Evolutionary conservation across 1,284 basidiomycete genomes (phyloP).

Genomic region (Abortiporus biennis): DNA sequence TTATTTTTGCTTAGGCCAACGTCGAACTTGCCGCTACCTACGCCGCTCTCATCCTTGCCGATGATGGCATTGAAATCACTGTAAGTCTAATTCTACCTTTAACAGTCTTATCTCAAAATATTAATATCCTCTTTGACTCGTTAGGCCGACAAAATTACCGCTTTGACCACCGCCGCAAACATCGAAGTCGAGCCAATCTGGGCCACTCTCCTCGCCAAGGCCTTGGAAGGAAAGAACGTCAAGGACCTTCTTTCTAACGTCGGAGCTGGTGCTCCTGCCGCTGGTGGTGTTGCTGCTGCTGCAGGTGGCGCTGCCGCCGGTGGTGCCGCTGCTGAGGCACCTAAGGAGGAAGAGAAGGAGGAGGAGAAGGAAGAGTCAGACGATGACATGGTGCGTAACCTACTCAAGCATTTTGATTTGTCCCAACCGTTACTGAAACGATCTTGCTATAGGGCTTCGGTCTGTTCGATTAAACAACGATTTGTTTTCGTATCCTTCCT

Average conservation of each 20-base stretch:
- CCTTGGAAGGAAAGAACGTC: conserved; percentile 96
- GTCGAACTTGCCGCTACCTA: conserved; percentile 84
- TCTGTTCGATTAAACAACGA: conserved; percentile 3
- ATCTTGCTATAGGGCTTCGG: conserved; percentile 3
- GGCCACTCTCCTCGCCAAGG: conserved; percentile 95
- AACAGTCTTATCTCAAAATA: not conserved
- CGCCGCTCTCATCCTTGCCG: conserved; percentile 94
- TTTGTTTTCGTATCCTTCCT: conserved; percentile 1
- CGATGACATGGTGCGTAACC: conserved; percentile 33
- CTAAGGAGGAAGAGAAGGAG: conserved; percentile 70
- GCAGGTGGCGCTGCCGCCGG: conserved; percentile 52
- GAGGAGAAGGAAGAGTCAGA: conserved; percentile 88
- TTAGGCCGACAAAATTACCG: conserved; percentile 87
- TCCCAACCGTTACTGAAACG: not conserved
- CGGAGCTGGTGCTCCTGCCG: conserved; percentile 78
- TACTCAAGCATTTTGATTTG: not conserved
- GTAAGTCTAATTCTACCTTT: conserved; percentile 50
- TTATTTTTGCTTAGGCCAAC: conserved; percentile 50
- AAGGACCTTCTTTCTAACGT: conserved; percentile 94
- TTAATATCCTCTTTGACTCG: not conserved
- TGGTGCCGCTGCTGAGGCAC: conserved; percentile 55
- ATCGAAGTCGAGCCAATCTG: conserved; percentile 96
- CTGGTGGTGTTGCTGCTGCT: conserved; percentile 56
- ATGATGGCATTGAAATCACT: conserved; percentile 95
- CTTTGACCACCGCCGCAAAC: conserved; percentile 78